A percentile compares a stretch with the other conserved stretches of the same genome.
Conservation (phyloP, 805 yeast species). For the Ogataea paradorogensis region DNA sequence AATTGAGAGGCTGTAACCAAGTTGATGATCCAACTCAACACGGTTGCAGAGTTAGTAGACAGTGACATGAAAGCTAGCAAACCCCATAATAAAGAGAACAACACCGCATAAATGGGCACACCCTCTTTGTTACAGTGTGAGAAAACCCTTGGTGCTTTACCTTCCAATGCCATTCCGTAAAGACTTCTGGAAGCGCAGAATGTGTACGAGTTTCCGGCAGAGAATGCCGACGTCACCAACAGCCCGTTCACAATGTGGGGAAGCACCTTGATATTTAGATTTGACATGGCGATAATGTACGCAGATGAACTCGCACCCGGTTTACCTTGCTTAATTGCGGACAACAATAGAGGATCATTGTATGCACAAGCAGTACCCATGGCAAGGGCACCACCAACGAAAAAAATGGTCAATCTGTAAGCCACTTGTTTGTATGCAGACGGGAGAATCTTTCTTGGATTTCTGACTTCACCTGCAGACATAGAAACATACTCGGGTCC, state of each 20-base stretch:
- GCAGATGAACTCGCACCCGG: conserved; percentile 51
- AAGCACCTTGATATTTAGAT: conserved; percentile 39
- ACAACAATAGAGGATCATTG: conserved; percentile 37
- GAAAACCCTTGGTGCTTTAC: conserved; percentile 44
- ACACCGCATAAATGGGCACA: conserved; percentile 45
- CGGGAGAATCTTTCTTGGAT: conserved; percentile 47
- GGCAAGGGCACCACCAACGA: conserved; percentile 46
- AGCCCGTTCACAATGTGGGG: conserved; percentile 46
- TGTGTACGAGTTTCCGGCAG: conserved; percentile 49
- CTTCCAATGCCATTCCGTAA: conserved; percentile 45
- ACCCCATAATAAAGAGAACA: conserved; percentile 41
- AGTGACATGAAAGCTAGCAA: conserved; percentile 48
- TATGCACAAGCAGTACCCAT: conserved; percentile 45
- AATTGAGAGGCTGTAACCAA: conserved; percentile 69
- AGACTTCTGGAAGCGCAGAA: conserved; percentile 46
- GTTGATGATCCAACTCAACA: conserved; percentile 69
- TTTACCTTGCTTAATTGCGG: conserved; percentile 32
- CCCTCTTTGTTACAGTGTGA: conserved; percentile 45
- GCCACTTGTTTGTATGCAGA: conserved; percentile 48
- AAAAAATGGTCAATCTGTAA: conserved; percentile 42
- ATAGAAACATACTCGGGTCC: conserved; percentile 50
- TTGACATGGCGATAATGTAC: conserved; percentile 46
- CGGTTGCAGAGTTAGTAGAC: conserved; percentile 55
- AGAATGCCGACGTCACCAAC: conserved; percentile 42
- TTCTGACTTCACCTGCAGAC: conserved; percentile 47